A percentile compares a stretch with the other conserved stretches of the same genome.
Evolutionary conservation across 345 rosid species (phyloP).

Genomic region (Lepidium africanum): DNA sequence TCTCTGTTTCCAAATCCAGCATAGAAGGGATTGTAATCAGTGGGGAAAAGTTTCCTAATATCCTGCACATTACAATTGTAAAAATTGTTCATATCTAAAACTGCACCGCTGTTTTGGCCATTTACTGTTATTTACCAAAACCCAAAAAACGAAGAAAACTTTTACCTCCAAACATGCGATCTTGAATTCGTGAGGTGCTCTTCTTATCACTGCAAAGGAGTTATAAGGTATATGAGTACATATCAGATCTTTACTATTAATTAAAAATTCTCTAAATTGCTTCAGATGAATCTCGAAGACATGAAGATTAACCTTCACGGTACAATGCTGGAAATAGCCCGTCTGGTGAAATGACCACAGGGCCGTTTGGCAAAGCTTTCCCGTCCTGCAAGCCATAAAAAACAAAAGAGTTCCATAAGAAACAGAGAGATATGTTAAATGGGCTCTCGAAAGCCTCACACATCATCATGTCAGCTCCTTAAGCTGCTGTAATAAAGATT

Average conservation of each 20-base stretch:
- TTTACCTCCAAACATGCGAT: slow-evolving; percentile 88
- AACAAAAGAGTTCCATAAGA: not conserved
- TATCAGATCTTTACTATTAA: not conserved
- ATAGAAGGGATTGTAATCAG: slow-evolving; percentile 84
- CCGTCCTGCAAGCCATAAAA: slow-evolving; percentile 55
- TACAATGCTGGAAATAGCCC: slow-evolving; percentile 84
- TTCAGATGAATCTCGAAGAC: slow-evolving; percentile 3
- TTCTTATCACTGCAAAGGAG: slow-evolving; percentile 62
- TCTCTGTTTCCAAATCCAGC: slow-evolving; percentile 94
- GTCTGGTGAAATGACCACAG: slow-evolving; percentile 86
- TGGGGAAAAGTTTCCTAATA: slow-evolving; percentile 76
- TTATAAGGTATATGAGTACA: not conserved
- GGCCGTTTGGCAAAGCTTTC: slow-evolving; percentile 78
- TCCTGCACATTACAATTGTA: slow-evolving; percentile 39
- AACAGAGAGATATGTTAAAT: not conserved
- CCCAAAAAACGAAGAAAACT: not conserved
- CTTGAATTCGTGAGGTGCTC: slow-evolving; percentile 95
- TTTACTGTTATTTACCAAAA: not conserved
- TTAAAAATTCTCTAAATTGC: not conserved
- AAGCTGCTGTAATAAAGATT: not conserved
- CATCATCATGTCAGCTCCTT: not conserved
- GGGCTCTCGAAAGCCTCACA: not conserved
- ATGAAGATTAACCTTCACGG: slow-evolving; percentile 62
- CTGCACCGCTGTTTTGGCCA: not conserved
- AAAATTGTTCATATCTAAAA: not conserved